phyloP scores from a whole-genome alignment of 768 basidiomycete genomes.

The Chlorophyllum brunneum region DNA sequence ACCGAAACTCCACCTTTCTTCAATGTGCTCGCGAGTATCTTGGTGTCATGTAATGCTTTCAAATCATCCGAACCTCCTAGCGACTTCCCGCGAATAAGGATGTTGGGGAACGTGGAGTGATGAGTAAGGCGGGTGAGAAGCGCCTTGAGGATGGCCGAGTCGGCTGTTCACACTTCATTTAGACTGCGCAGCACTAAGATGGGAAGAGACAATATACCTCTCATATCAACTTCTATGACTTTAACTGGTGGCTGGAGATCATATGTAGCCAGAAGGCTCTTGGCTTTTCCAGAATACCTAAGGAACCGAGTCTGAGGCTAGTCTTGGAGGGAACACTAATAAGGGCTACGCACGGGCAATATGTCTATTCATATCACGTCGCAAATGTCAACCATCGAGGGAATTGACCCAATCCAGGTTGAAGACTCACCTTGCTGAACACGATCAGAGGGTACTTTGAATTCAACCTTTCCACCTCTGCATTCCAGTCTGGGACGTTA shows the following conservation, averaged over 20 bases:
- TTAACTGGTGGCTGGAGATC: conserved; percentile 60
- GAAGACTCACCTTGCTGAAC: conserved; percentile 71
- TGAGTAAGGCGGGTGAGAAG: conserved; percentile 64
- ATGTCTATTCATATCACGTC: conserved; percentile 40
- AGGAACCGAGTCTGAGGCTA: conserved; percentile 2
- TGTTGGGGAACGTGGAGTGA: conserved; percentile 73
- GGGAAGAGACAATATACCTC: conserved; percentile 38
- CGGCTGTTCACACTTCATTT: conserved; percentile 36
- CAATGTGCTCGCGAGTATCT: conserved; percentile 39
- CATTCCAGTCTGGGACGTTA: conserved; percentile 37
- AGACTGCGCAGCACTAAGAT: conserved; percentile 1
- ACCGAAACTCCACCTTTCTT: conserved; percentile 43
- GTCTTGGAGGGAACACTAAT: neutral
- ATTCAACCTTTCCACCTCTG: conserved; percentile 38
- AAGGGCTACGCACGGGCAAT: conserved; percentile 59
- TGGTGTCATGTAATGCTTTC: conserved; percentile 44
- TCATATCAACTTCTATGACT: conserved; percentile 71
- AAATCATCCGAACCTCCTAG: conserved; percentile 68
- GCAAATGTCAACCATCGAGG: neutral
- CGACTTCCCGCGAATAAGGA: conserved; percentile 58
- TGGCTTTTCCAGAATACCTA: conserved; percentile 60
- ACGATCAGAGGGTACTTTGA: conserved; percentile 62
- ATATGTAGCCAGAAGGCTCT: conserved; percentile 58
- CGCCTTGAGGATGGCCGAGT: conserved; percentile 58
- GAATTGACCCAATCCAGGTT: neutral